These are phyloP conservation scores for Zasmidium angulare DNA, from an alignment of 2,329 filamentous ascomycete species.

Conservation along the genomic window DNA sequence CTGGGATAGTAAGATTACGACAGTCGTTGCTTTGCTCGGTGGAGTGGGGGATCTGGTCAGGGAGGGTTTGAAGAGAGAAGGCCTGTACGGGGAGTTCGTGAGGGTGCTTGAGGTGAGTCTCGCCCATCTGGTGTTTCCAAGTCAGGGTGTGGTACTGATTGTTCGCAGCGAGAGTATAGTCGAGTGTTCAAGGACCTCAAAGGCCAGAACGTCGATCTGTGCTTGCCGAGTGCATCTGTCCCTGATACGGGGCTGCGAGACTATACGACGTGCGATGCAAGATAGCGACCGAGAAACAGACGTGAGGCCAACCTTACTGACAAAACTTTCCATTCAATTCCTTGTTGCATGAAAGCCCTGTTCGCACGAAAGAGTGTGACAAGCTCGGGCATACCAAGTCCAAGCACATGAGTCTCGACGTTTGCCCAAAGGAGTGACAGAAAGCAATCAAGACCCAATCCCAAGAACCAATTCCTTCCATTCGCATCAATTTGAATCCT, in stretches of 20 bases:
- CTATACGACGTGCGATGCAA: neutral
- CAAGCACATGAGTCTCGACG: no score
- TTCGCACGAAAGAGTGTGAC: conserved; percentile 11
- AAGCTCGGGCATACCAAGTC: conserved; percentile 3
- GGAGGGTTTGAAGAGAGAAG: neutral
- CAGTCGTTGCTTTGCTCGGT: conserved; percentile 41
- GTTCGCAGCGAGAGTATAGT: neutral
- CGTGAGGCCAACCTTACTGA: neutral
- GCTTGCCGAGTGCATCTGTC: neutral
- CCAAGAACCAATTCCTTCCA: neutral
- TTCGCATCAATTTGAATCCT: neutral
- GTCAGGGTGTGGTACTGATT: neutral
- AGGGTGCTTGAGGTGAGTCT: neutral
- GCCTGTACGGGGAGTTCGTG: neutral
- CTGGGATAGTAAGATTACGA: conserved; percentile 48
- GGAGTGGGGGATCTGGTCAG: conserved; percentile 40
- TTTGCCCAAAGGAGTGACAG: conserved; percentile 8
- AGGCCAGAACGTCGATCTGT: neutral
- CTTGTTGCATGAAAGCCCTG: no score
- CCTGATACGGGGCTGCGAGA: neutral
- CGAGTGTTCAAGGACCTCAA: neutral
- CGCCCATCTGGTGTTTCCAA: neutral
- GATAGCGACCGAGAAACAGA: neutral
- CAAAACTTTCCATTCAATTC: neutral
- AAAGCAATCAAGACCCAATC: conserved; percentile 3